Evolutionary conservation across 352 stramenopile genomes (phyloP), one percentile per base, ranked within the genome.

Genomic region (Blastocystis hominis): DNA sequence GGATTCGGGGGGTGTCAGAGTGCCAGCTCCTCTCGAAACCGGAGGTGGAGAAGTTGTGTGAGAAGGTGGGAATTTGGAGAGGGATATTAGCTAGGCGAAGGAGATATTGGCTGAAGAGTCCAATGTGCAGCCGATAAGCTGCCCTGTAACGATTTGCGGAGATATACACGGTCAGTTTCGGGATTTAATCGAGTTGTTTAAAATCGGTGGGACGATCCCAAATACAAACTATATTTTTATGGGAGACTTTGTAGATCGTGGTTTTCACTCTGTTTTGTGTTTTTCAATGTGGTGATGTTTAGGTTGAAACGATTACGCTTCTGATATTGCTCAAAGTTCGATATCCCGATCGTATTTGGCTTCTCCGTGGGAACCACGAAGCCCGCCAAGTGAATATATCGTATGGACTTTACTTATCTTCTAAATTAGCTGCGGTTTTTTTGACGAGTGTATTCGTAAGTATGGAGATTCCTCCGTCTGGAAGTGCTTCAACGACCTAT

Each of bases 401-500:
- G 64, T 90, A 13, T 15, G 4, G 76, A 4, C n/a, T 76, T 36
- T 89, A 20, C 13, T 10, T 34, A 36, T 20, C 13, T 89, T 30
- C 53, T 46, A 38, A 6, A 38, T 1, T 92, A 89, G 80, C 6
- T 98, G 98, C 89, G 96, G 96, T 50, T 98, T 98, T 91, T 98
- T 98, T 91, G 96, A 98, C 90, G 96, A 98, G 92, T 98, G 95
- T 89, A 90, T 98, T 54, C 92, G 95, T 88, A 99, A 99, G 92
- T 99, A 99, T 90, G 97, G 96, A 70, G 97, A 97, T 89, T 95
- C 96, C 42, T 98, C 97, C 84, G 93, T 99, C 36, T 99, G 96
- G 96, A 98, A 98, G 89, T 93, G 94, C 24, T 98, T 98, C 88
- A 98, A 94, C 24, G 93, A 97, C 64, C 90, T 95, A 7, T 97